phyloP scores from a whole-genome alignment of 495 filamentous ascomycete genomes.

The Hypoxylon intermedium region DNA sequence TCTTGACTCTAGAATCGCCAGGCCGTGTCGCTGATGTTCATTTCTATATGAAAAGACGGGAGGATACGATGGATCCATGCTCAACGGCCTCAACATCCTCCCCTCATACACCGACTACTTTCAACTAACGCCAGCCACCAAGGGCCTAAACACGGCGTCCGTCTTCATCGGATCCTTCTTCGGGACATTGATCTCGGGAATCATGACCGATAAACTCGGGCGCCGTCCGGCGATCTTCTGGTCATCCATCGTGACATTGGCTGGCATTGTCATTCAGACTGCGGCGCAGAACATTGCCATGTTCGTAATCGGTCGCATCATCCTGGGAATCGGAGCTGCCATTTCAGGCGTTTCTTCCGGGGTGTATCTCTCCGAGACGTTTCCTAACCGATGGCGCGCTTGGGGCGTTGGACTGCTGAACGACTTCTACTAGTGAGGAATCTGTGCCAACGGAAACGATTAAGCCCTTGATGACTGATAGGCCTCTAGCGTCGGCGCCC shows the following conservation, averaged over 20 bases:
- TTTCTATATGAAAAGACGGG: slow-evolving; percentile 49
- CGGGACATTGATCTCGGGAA: slow-evolving; percentile 48
- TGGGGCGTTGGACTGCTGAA: slow-evolving; percentile 57
- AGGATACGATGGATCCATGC: slow-evolving; percentile 60
- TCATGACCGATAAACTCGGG: slow-evolving; percentile 51
- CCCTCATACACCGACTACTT: slow-evolving; percentile 59
- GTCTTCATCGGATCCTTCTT: slow-evolving; percentile 55
- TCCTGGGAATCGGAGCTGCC: slow-evolving; percentile 53
- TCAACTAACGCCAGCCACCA: slow-evolving; percentile 51
- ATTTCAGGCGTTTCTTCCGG: slow-evolving; percentile 49
- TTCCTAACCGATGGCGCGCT: slow-evolving; percentile 52
- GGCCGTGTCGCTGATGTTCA: slow-evolving; percentile 68
- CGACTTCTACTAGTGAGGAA: slow-evolving; percentile 58
- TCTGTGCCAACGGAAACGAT: background rate
- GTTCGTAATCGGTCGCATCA: slow-evolving; percentile 53
- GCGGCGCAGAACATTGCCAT: slow-evolving; percentile 58
- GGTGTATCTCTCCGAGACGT: slow-evolving; percentile 54
- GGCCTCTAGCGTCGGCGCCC: slow-evolving; percentile 44
- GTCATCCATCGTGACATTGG: slow-evolving; percentile 49
- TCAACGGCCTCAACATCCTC: slow-evolving; percentile 61
- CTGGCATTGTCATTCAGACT: slow-evolving; percentile 57
- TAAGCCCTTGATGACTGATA: background rate
- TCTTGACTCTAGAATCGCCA: background rate
- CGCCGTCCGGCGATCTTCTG: slow-evolving; percentile 56
- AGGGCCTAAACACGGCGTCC: slow-evolving; percentile 55